Conservation (phyloP, 192 early-diverging fungal species). For the Coemansia sp. region DNA sequence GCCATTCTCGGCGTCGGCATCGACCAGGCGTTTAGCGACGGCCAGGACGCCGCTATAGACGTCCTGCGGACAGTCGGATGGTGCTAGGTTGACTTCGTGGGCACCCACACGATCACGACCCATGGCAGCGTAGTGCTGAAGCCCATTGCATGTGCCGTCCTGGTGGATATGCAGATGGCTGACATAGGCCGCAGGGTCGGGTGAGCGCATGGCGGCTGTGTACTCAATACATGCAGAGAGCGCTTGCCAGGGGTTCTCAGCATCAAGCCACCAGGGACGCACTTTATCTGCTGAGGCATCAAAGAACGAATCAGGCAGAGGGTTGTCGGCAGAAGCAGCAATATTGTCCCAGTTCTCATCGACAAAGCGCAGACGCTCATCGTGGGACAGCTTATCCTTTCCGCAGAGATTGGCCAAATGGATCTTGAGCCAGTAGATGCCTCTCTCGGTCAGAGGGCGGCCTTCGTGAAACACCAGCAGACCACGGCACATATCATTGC, state of each 20-base stretch:
- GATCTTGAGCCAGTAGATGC: constrained; percentile 92
- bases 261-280: constrained; percentile 82
- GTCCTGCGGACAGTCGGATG: constrained; percentile 83
- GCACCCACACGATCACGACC: constrained; percentile 90
- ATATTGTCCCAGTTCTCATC: constrained; percentile 77
- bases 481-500: constrained; percentile 94
- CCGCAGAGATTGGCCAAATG: constrained; percentile 92
- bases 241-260: constrained; percentile 93
- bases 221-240: constrained; percentile 88
- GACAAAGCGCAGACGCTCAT: constrained; percentile 74
- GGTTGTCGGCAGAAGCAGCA: constrained; percentile 79
- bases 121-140: constrained; percentile 98
- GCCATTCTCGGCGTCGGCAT: constrained; percentile 65
- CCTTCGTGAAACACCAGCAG: constrained; percentile 81
- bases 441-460: constrained; percentile 74
- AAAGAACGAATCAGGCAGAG: constrained; percentile 55
- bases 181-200: constrained; percentile 67
- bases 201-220: constrained; percentile 66
- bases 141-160: constrained; percentile 96
- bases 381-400: constrained; percentile 88
- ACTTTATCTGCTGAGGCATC: constrained; percentile 47
- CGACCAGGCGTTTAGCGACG: constrained; percentile 65
- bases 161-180: constrained; percentile 88
- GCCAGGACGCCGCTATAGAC: constrained; percentile 90
- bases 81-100: constrained; percentile 81